Conservation (phyloP, 2,329 filamentous ascomycete genomes). For the Colletotrichum tanaceti region DNA sequence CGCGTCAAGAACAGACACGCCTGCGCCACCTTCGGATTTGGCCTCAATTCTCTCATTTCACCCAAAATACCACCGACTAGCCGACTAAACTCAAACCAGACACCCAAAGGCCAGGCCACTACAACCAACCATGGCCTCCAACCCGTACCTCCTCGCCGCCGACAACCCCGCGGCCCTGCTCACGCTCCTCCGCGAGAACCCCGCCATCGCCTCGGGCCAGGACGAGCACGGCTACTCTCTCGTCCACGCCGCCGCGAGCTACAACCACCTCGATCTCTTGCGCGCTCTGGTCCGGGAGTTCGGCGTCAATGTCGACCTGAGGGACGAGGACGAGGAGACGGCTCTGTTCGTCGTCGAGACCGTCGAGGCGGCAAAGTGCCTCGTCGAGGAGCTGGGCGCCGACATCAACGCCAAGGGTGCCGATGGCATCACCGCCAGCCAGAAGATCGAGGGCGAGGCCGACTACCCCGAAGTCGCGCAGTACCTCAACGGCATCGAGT, state of each 20-base stretch:
- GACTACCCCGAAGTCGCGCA: conserved; percentile 81
- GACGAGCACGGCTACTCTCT: conserved; percentile 96
- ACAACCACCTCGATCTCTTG: conserved; percentile 86
- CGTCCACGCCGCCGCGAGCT: conserved; percentile 91
- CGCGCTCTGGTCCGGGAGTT: conserved; percentile 80
- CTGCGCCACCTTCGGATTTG: conserved; percentile 30
- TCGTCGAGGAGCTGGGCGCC: conserved; percentile 85
- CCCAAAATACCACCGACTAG: not conserved
- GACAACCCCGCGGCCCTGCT: conserved; percentile 82
- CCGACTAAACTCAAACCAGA: not conserved
- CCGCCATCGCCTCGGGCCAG: conserved; percentile 80
- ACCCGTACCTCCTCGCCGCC: conserved; percentile 81
- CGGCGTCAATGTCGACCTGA: conserved; percentile 80
- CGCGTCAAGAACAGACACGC: not conserved
- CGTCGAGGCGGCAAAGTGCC: conserved; percentile 77
- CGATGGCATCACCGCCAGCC: conserved; percentile 82
- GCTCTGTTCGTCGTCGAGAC: conserved; percentile 94
- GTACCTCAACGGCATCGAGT: conserved; percentile 67
- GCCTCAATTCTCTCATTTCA: conserved; percentile 21
- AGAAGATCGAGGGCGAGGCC: conserved; percentile 82
- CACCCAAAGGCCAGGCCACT: not conserved
- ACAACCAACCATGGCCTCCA: conserved; percentile 59
- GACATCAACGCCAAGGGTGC: conserved; percentile 73
- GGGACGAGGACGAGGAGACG: conserved; percentile 92
- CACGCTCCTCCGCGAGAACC: conserved; percentile 77